phyloP scores from a whole-genome alignment of 495 filamentous ascomycete genomes.

The Tuber borchii region DNA sequence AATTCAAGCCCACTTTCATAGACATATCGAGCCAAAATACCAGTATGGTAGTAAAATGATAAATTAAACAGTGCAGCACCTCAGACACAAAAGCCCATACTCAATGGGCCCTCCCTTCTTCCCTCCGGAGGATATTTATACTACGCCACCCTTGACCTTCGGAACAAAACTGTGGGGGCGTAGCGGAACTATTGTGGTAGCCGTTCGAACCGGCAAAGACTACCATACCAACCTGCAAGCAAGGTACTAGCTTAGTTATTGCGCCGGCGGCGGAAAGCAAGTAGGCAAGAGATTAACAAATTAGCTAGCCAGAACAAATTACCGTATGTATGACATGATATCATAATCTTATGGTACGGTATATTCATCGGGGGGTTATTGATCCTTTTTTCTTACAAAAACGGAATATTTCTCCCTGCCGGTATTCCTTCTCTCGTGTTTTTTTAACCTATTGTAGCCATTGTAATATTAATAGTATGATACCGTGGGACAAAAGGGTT shows the following conservation, averaged over 20 bases:
- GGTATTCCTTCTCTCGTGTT: not conserved
- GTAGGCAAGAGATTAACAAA: not conserved
- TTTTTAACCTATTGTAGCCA: not conserved
- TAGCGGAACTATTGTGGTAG: not conserved
- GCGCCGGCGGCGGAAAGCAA: not conserved
- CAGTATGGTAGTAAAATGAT: not conserved
- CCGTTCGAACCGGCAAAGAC: not conserved
- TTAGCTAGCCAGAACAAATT: not conserved
- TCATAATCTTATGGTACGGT: too few relatives aligned
- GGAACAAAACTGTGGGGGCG: not conserved
- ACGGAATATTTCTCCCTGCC: not conserved
- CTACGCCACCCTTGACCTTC: not conserved
- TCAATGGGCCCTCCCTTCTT: not conserved
- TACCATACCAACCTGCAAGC: not conserved
- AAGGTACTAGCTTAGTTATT: not conserved
- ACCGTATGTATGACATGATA: not conserved
- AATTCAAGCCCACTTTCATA: not conserved
- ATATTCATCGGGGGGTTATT: not conserved
- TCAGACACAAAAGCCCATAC: not conserved
- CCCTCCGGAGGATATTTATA: not conserved
- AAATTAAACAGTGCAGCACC: not conserved
- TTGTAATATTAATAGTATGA: not conserved
- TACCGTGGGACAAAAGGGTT: too few relatives aligned
- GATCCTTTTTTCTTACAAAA: not conserved
- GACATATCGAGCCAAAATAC: slow-evolving; percentile 1